Evolutionary conservation across 305 asterid species (phyloP).

Genomic region (Withania somnifera): DNA sequence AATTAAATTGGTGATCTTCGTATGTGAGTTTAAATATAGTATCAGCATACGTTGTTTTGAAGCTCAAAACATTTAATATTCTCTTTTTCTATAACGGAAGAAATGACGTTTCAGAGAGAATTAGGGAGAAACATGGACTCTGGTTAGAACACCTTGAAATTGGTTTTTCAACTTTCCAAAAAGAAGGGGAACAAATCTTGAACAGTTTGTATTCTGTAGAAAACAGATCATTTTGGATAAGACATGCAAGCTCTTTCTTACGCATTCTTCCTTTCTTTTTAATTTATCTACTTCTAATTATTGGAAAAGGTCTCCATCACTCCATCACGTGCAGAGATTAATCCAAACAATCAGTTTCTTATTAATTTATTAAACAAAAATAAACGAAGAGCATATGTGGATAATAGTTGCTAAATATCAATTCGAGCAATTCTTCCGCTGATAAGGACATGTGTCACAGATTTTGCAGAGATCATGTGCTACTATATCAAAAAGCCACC

Average conservation of each 20-base stretch:
- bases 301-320: background rate
- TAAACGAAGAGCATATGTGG: background rate
- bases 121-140: background rate
- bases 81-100: background rate
- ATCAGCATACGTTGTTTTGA: background rate
- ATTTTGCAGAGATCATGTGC: conserved; percentile 1
- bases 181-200: background rate
- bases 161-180: background rate
- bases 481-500: background rate
- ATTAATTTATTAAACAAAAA: background rate
- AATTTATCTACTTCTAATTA: background rate
- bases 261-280: background rate
- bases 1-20: background rate
- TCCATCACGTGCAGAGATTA: background rate
- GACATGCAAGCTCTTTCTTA: background rate
- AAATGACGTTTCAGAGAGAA: background rate
- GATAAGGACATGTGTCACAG: background rate
- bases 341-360: background rate
- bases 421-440: background rate
- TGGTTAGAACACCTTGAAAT: background rate
- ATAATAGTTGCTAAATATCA: background rate
- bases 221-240: background rate
- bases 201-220: background rate
- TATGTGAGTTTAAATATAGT: background rate
- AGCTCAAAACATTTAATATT: background rate